Conservation (phyloP, 2,329 filamentous ascomycete species). For the Fusarium pseudonygamai region DNA sequence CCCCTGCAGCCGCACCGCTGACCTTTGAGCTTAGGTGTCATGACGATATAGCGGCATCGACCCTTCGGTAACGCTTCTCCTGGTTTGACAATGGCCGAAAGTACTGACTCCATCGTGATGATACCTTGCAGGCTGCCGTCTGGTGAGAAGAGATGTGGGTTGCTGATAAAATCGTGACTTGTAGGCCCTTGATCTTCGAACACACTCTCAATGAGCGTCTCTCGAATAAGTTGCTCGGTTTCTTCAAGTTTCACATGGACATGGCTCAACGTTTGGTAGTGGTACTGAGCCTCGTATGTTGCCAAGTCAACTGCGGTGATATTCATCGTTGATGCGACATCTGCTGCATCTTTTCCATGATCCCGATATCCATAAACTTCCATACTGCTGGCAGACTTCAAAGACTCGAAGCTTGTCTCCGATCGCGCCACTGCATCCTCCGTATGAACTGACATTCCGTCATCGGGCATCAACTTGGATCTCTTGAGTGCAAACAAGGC, state of each 20-base stretch:
- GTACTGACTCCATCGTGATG: background rate
- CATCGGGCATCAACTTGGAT: background rate
- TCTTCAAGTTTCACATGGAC: background rate
- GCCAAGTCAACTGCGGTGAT: background rate
- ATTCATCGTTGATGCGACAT: background rate
- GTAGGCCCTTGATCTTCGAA: background rate
- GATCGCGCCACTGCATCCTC: background rate
- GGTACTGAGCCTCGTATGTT: rapidly evolving
- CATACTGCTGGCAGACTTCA: background rate
- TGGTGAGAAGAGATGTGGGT: background rate
- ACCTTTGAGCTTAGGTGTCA: too few species aligned
- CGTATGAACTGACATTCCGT: background rate
- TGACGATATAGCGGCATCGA: too few species aligned
- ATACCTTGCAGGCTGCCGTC: background rate
- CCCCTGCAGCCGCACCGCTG: too few species aligned
- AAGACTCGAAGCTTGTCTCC: background rate
- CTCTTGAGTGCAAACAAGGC: background rate
- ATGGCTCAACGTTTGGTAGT: background rate
- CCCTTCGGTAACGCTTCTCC: too few species aligned
- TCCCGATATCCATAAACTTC: background rate
- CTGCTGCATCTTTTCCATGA: background rate
- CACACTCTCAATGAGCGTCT: background rate
- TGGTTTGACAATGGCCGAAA: background rate
- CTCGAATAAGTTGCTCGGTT: rapidly evolving
- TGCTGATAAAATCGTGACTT: rapidly evolving